Base-by-base conservation (phyloP, 2,329 filamentous ascomycete genomes). In the Beauveria rudraprayagi region DNA sequence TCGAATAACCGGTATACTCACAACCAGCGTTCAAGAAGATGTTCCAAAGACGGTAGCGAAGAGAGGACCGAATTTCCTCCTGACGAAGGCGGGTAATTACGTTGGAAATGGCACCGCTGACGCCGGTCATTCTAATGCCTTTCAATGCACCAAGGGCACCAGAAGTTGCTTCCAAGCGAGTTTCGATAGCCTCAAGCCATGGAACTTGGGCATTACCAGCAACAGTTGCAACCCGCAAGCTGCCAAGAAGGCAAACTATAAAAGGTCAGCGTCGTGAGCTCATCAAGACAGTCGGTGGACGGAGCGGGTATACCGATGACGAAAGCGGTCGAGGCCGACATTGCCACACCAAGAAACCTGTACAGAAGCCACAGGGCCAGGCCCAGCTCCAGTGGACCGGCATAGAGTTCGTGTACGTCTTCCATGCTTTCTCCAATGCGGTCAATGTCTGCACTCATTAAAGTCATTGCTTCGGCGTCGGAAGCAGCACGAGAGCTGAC, bases 391-490 rank as follows among this genome's bases (percentile, higher is more conserved):
- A 76, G 63, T 0, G 71, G 30, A 37, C 68, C 67, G 10, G 73
- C 69, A 67, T 74, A 76, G 2, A 71, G 61, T 37, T 74, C 73
- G 63, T 74, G 69, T 3, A 75, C 60, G 19, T 66, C 55, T 1
- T 66, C 55, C 53, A 73, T 60, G 30, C 69, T 66, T 19, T 63
- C 56, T 0, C 65, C 66, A 37, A 75, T 70, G 14, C 66, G 64
- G 47, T 77, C 75, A 26, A 80, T 72, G 55, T 79, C 77, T 5
- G 75, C 73, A 48, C 72, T 76, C 74, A 79, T 79, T 16, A 79
- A 65, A 1, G 76, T 79, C 24, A 75, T 61, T 1, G 76, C 70
- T 7, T 71, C 70, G 0, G 70, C 67, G 37, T 74, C 71, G 16
- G 73, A 70, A 14, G 69, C 66, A 1, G 66, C 62, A 3, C 67